Evolutionary conservation across 2,329 filamentous ascomycete species (phyloP).

Genomic region (Curvularia sp.): DNA sequence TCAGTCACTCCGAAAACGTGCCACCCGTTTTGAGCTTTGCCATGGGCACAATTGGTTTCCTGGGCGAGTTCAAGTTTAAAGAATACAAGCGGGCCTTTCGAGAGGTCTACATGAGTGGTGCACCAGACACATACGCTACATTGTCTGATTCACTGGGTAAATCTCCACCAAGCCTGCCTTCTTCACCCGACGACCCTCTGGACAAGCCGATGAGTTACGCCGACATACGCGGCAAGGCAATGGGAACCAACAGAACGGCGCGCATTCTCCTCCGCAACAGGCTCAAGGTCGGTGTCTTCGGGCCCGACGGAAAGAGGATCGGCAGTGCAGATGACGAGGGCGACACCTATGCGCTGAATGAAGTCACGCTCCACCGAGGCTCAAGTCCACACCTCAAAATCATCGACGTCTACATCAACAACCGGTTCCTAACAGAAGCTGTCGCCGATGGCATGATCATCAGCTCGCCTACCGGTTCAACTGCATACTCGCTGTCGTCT

Average conservation of each 20-base stretch:
- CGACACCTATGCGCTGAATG: constrained; percentile 81
- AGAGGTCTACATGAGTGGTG: constrained; percentile 87
- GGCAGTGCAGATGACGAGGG: constrained; percentile 30
- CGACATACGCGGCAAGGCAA: constrained; percentile 77
- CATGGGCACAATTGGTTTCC: constrained; percentile 93
- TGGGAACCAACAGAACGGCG: constrained; percentile 76
- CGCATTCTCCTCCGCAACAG: constrained; percentile 87
- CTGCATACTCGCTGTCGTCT: constrained; percentile 91
- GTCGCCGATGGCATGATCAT: constrained; percentile 96
- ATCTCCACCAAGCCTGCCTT: constrained; percentile 72
- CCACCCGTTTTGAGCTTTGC: constrained; percentile 94
- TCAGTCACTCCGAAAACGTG: constrained; percentile 79
- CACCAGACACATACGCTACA: constrained; percentile 58
- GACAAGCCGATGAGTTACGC: constrained; percentile 64
- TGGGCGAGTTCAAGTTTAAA: constrained; percentile 94
- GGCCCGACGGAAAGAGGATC: constrained; percentile 66
- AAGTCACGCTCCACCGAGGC: constrained; percentile 91
- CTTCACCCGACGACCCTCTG: constrained; percentile 62
- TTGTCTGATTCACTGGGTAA: constrained; percentile 74
- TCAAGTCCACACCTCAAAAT: constrained; percentile 88
- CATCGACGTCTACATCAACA: constrained; percentile 89
- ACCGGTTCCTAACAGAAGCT: constrained; percentile 88
- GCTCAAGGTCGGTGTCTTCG: constrained; percentile 84
- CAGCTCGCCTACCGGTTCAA: constrained; percentile 91
- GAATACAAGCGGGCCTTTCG: constrained; percentile 93